These are phyloP conservation scores for Fusarium sp. DNA, from an alignment of 2,329 filamentous ascomycete genomes.

Conservation along the genomic window DNA sequence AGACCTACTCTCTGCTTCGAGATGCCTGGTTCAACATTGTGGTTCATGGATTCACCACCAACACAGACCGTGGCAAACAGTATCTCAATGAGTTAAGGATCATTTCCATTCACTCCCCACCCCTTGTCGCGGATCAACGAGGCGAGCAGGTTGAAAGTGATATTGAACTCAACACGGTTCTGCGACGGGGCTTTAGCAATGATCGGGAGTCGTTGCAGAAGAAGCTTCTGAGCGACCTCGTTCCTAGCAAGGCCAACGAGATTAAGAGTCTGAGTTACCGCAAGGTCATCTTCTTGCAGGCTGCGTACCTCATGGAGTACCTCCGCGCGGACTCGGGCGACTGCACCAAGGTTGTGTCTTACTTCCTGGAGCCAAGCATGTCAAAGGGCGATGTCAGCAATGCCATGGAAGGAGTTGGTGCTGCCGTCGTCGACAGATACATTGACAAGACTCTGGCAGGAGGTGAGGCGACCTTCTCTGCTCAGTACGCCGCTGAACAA, in stretches of 20 bases:
- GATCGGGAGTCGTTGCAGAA: slow-evolving; percentile 86
- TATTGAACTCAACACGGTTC: slow-evolving; percentile 93
- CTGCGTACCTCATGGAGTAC: slow-evolving; percentile 89
- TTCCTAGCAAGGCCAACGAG: slow-evolving; percentile 82
- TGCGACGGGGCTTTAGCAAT: slow-evolving; percentile 85
- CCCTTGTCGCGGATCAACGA: slow-evolving; percentile 87
- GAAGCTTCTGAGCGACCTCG: slow-evolving; percentile 76
- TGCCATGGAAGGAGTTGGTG: slow-evolving; percentile 73
- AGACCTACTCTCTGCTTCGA: slow-evolving; percentile 78
- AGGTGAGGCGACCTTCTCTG: slow-evolving; percentile 82
- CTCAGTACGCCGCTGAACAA: slow-evolving; percentile 89
- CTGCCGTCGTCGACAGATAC: slow-evolving; percentile 83
- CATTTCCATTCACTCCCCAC: slow-evolving; percentile 88
- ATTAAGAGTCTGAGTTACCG: slow-evolving; percentile 88
- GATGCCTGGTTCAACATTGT: slow-evolving; percentile 99
- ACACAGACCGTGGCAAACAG: slow-evolving; percentile 78
- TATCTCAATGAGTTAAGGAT: slow-evolving; percentile 82
- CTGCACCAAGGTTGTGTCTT: slow-evolving; percentile 88
- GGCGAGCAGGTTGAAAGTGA: slow-evolving; percentile 94
- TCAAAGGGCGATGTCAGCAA: slow-evolving; percentile 71
- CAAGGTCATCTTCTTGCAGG: slow-evolving; percentile 91
- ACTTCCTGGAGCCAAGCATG: slow-evolving; percentile 94
- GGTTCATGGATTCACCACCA: slow-evolving; percentile 87
- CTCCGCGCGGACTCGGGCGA: slow-evolving; percentile 88
- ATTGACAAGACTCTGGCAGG: slow-evolving; percentile 79